Percentiles rank a stretch among this genome's conserved stretches.
Conservation (phyloP, 371 early-diverging fungal species). For the Blyttiomyces sp. region DNA sequence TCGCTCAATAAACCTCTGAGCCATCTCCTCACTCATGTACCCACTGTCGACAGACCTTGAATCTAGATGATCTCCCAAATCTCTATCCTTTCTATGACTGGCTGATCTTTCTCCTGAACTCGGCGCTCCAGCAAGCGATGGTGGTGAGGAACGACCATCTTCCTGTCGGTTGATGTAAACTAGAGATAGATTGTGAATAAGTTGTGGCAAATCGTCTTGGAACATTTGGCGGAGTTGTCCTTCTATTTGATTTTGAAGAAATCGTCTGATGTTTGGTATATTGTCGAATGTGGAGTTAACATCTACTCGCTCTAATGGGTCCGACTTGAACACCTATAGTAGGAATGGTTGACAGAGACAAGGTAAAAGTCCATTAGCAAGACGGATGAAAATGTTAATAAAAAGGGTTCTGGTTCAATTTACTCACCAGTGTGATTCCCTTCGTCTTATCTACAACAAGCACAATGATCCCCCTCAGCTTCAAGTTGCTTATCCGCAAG, state of each 20-base stretch:
- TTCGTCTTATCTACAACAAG: constrained; percentile 86
- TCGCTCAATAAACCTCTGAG: constrained; percentile 16
- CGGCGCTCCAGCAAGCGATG: too few relatives aligned
- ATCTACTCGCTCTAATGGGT: constrained; percentile 88
- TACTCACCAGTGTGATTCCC: constrained; percentile 92
- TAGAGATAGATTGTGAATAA: constrained; percentile 86
- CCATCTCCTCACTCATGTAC: constrained; percentile 11
- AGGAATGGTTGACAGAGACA: too few relatives aligned
- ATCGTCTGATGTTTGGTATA: constrained; percentile 75
- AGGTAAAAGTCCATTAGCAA: too few relatives aligned
- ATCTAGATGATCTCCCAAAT: too few relatives aligned
- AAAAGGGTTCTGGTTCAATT: too few relatives aligned
- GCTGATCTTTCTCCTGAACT: too few relatives aligned
- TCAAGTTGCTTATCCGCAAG: constrained; percentile 82
- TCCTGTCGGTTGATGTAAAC: too few relatives aligned
- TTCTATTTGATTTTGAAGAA: constrained; percentile 90
- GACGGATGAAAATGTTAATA: too few relatives aligned
- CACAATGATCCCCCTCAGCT: constrained; percentile 88
- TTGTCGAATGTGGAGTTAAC: constrained; percentile 94
- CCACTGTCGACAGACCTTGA: constrained; percentile 11
- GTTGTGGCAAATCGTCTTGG: constrained; percentile 84
- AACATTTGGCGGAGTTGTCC: constrained; percentile 81
- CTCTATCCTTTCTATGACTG: too few relatives aligned
- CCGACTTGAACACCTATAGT: constrained; percentile 94
- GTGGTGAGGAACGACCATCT: too few relatives aligned